phyloP scores from a whole-genome alignment of 2,329 filamentous ascomycete species.

The Cytospora schulzeri region DNA sequence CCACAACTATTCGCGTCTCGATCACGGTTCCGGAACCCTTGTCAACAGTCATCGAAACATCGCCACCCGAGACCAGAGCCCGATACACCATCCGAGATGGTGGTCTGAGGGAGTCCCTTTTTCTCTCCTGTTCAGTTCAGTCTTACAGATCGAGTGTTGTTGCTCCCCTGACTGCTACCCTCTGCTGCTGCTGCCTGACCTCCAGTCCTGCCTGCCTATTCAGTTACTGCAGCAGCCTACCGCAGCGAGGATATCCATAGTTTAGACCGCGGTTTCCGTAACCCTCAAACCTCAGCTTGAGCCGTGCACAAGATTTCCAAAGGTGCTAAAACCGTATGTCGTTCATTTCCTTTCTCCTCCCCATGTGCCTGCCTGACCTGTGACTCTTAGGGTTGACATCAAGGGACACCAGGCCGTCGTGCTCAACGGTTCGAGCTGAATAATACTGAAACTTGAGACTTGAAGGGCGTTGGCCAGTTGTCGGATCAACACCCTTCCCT shows the following conservation, averaged over 20 bases:
- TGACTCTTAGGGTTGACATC: neutral
- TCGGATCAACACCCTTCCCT: neutral
- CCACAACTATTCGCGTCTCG: neutral
- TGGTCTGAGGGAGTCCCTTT: constrained; percentile 15
- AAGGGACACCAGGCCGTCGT: neutral
- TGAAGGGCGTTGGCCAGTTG: neutral
- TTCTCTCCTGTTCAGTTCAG: constrained; percentile 6
- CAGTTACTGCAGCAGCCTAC: constrained; percentile 3
- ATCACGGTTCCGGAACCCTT: neutral
- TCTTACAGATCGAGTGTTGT: neutral
- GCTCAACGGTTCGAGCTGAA: neutral
- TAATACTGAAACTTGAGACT: neutral
- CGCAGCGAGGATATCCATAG: neutral
- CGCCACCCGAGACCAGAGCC: constrained; percentile 9
- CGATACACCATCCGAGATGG: constrained; percentile 22
- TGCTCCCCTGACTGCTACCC: neutral
- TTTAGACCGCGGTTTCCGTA: neutral
- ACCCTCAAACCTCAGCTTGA: neutral
- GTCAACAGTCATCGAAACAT: constrained; percentile 20
- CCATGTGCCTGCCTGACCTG: neutral
- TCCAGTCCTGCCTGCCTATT: constrained; percentile 5
- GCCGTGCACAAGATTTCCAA: neutral
- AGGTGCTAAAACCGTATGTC: constrained; percentile 1
- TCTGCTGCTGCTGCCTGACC: constrained; percentile 18
- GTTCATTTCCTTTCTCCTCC: neutral